Evolutionary conservation across 208 protist species (phyloP).

Genomic region (Leishmania lainsoni): DNA sequence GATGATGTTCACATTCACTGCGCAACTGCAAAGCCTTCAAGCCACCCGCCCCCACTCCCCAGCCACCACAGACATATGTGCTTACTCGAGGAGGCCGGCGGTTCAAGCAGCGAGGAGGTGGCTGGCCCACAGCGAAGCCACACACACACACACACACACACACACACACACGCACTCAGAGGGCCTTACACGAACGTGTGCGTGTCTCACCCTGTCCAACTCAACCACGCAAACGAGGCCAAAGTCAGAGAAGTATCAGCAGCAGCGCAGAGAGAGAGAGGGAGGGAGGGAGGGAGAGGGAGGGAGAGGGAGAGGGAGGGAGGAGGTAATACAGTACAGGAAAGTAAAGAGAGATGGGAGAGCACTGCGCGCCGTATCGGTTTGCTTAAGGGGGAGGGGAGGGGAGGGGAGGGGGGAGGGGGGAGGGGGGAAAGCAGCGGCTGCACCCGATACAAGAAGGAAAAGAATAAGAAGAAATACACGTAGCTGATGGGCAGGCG

Average conservation of each 20-base stretch:
- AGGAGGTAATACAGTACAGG: background rate
- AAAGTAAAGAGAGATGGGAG: too few relatives aligned
- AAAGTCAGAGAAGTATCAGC: too few relatives aligned
- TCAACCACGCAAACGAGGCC: too few relatives aligned
- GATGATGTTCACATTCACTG: background rate
- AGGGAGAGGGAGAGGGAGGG: background rate
- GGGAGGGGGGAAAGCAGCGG: background rate
- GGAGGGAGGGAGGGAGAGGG: too few relatives aligned
- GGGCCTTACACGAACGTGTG: too few relatives aligned
- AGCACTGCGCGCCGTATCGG: too few relatives aligned
- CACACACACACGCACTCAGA: slow-evolving; percentile 12
- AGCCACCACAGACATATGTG: background rate
- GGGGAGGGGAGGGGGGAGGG: background rate
- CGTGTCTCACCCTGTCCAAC: too few relatives aligned
- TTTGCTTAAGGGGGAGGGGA: background rate
- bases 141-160: background rate
- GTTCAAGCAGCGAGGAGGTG: too few relatives aligned
- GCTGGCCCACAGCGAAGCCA: too few relatives aligned
- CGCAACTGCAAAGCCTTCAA: background rate
- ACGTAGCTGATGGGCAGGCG: background rate
- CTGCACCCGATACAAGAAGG: background rate
- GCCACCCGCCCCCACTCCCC: background rate
- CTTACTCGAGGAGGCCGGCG: too few relatives aligned
- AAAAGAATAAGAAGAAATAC: too few relatives aligned
- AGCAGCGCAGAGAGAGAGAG: background rate